These are phyloP conservation scores for Hypoxylon trugodes DNA, from an alignment of 495 filamentous ascomycete genomes.

Conservation along the genomic window DNA sequence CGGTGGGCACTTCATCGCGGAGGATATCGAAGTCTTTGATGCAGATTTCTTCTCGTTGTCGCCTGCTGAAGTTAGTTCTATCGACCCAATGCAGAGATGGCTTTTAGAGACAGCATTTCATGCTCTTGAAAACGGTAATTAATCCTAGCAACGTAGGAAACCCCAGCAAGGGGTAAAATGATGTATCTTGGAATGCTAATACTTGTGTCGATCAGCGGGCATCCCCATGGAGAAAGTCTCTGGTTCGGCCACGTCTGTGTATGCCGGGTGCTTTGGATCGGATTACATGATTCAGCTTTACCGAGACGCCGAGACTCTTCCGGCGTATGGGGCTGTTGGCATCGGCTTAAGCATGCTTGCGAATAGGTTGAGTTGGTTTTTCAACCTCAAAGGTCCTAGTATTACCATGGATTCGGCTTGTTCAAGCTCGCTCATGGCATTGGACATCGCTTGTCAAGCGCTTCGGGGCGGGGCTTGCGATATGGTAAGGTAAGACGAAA, in stretches of 20 bases:
- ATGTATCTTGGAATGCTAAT: too few species aligned
- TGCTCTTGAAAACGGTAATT: constrained; percentile 56
- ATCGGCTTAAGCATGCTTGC: constrained; percentile 58
- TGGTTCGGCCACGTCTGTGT: constrained; percentile 38
- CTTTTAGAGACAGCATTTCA: constrained; percentile 63
- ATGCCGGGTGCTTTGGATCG: constrained; percentile 25
- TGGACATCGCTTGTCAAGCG: constrained; percentile 74
- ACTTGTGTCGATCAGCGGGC: too few species aligned
- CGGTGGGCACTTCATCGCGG: neutral
- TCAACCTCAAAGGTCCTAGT: constrained; percentile 53
- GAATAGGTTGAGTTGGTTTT: constrained; percentile 64
- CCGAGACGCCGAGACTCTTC: constrained; percentile 38
- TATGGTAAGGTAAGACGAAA: constrained; percentile 13
- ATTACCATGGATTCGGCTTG: constrained; percentile 81
- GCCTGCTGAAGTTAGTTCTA: neutral
- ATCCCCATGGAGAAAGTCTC: constrained; percentile 28
- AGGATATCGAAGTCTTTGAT: neutral
- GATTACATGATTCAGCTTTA: constrained; percentile 34
- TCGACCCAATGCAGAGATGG: constrained; percentile 17
- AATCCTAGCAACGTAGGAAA: neutral
- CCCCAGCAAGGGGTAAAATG: too few species aligned
- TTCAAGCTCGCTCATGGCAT: constrained; percentile 64
- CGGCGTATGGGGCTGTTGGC: constrained; percentile 48
- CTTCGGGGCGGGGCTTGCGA: constrained; percentile 57
- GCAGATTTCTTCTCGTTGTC: neutral